phyloP scores from a whole-genome alignment of 192 early-diverging fungal species.

The Coemansia sp. region DNA sequence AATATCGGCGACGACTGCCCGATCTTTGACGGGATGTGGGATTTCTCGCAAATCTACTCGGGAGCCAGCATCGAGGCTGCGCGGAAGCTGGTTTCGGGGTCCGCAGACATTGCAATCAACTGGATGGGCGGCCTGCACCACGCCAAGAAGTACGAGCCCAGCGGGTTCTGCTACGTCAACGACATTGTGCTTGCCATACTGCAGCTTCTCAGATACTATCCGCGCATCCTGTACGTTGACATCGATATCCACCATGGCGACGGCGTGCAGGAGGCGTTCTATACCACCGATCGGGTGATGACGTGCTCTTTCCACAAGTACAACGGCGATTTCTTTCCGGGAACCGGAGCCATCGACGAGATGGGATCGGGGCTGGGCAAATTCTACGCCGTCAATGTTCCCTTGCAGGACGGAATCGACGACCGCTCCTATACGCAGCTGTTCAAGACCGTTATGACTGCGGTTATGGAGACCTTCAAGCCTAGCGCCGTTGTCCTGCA shows the following conservation, averaged over 20 bases:
- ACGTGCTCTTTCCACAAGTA: constrained; percentile 96
- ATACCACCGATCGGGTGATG: constrained; percentile 92
- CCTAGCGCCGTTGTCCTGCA: constrained; percentile 93
- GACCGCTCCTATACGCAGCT: constrained; percentile 77
- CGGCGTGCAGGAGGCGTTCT: constrained; percentile 95
- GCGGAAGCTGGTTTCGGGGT: constrained; percentile 74
- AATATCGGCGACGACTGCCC: constrained; percentile 99
- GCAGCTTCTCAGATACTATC: constrained; percentile 70
- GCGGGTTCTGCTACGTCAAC: constrained; percentile 95
- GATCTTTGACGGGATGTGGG: constrained; percentile 96
- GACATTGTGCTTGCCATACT: constrained; percentile 88
- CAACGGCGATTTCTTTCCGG: constrained; percentile 94
- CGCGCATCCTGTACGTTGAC: constrained; percentile 94
- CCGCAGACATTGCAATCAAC: constrained; percentile 89
- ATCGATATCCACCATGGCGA: constrained; percentile 94
- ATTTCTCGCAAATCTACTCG: constrained; percentile 90
- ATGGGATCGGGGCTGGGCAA: constrained; percentile 85
- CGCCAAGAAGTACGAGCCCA: constrained; percentile 83
- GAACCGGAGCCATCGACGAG: constrained; percentile 90
- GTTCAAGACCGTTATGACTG: constrained; percentile 78
- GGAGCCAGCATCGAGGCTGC: constrained; percentile 95
- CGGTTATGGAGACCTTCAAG: constrained; percentile 92
- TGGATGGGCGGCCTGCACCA: constrained; percentile 92
- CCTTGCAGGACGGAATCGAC: constrained; percentile 93
- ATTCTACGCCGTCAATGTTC: constrained; percentile 94